Evolutionary conservation across 2,329 filamentous ascomycete species (phyloP).

Genomic region (Fusarium nodosum): DNA sequence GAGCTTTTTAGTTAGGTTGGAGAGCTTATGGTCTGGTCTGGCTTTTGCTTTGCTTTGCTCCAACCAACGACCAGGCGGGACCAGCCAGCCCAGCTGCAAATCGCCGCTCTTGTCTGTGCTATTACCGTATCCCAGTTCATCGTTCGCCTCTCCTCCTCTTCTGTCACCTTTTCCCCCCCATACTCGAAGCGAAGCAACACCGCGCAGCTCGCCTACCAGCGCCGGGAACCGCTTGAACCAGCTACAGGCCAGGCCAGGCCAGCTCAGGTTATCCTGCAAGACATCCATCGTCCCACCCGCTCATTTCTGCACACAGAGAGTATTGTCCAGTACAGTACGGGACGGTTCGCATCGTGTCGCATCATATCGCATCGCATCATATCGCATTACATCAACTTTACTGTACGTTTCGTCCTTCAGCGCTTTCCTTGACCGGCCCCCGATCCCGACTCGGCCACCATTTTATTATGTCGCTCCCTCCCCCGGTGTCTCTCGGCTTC

Average conservation of each 20-base stretch:
- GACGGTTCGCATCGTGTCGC: constrained; percentile 18
- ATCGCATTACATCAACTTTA: constrained; percentile 18
- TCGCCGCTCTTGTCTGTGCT: constrained; percentile 33
- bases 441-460: constrained; percentile 42
- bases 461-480: constrained; percentile 22
- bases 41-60: not conserved
- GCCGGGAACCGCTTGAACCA: constrained; percentile 31
- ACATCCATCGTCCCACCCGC: constrained; percentile 28
- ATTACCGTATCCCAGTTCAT: constrained; percentile 23
- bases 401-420: constrained; percentile 7
- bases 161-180: not conserved
- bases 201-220: constrained; percentile 31
- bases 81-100: constrained; percentile 28
- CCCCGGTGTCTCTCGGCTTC: constrained; percentile 40
- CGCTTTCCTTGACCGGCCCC: constrained; percentile 28
- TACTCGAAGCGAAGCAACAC: constrained; percentile 25
- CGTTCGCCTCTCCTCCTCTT: constrained; percentile 19
- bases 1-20: constrained; percentile 5
- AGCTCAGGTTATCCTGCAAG: constrained; percentile 10
- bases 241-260: constrained; percentile 1
- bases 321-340: constrained; percentile 22
- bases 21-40: constrained; percentile 20
- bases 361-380: constrained; percentile 11
- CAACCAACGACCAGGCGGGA: constrained; percentile 20
- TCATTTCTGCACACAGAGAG: constrained; percentile 31